phyloP scores from a whole-genome alignment of 2,329 filamentous ascomycete genomes.

The Curvularia spicifera region DNA sequence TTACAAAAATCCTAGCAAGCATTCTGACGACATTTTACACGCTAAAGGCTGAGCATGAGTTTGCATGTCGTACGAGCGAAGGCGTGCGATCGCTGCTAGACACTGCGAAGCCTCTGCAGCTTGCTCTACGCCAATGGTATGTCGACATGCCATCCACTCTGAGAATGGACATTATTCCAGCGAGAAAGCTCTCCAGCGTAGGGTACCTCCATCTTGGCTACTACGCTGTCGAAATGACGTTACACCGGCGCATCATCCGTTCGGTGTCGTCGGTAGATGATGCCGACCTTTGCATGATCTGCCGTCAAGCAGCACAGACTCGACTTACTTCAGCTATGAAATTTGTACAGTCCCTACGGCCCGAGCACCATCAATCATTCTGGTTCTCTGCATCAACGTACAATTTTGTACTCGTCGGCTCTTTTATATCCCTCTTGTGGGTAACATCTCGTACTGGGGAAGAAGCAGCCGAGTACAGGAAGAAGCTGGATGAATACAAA shows the following conservation, averaged over 20 bases:
- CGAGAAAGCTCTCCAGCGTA: conserved; percentile 35
- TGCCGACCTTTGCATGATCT: conserved; percentile 45
- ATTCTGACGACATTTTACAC: conserved; percentile 62
- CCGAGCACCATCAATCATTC: conserved; percentile 56
- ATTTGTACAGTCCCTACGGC: conserved; percentile 54
- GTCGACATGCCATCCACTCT: conserved; percentile 55
- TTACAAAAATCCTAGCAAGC: conserved; percentile 60
- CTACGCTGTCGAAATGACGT: conserved; percentile 55
- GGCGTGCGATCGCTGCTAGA: conserved; percentile 60
- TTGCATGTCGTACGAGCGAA: conserved; percentile 50
- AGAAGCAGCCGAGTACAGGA: conserved; percentile 46
- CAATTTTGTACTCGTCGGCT: conserved; percentile 52
- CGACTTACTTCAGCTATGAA: conserved; percentile 54
- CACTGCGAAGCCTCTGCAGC: conserved; percentile 60
- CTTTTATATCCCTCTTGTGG: conserved; percentile 51
- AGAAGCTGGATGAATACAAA: conserved; percentile 51
- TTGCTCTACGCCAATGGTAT: conserved; percentile 62
- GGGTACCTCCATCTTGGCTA: conserved; percentile 57
- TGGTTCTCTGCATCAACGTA: conserved; percentile 56
- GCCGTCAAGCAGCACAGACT: conserved; percentile 52
- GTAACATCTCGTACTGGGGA: conserved; percentile 42
- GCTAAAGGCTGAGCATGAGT: conserved; percentile 55
- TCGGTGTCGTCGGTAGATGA: conserved; percentile 41
- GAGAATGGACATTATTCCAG: conserved; percentile 55
- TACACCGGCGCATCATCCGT: conserved; percentile 53